Evolutionary conservation across 2,329 filamentous ascomycete genomes (phyloP), one percentile per base, ranked within the genome.

Genomic region (Ophiostoma novo-ulmi): DNA sequence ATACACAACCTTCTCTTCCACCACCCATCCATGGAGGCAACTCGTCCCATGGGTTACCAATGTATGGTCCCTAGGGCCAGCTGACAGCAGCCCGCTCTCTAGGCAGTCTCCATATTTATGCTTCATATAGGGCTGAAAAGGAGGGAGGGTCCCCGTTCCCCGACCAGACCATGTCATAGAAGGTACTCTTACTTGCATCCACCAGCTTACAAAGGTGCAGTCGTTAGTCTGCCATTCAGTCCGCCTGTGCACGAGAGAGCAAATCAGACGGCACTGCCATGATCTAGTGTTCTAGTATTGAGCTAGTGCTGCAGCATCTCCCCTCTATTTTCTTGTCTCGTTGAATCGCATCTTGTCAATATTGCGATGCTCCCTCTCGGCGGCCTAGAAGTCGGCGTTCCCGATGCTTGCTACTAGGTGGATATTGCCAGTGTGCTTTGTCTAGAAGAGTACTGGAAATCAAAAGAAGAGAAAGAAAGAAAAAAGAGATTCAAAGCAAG

Each of bases 41-140:
- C 10, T 26, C 52, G n/a, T 58, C 52, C 52, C 13, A 4, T 58
- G 22, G 52, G 52, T 3, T 10, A 10, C 10, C 26, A 22, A 58
- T 58, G 52, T 10, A 58, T 58, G 52, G 52, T 38, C n/a, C 44
- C 67, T 39, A 13, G 36, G 38, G 65, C 65, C 22, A 38, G 38
- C 38, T 31, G 38, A 38, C 63, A 65, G 63, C 61, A 65, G 7
- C 63, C 0, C 36, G 17, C 31, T n/a, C 63, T 13, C 6, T 13
- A n/a, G 8, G 36, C 35, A 20, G 36, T 38, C 63, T 65, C 63
- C 69, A 48, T 14, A 55, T 68, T 48, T 63, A 38, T 48, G 36
- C 13, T 74, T 74, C 8, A n/a, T 55, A 58, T 76, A 77, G 76
- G 76, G 76, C 75, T 76, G 75, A 75, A 74, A 73, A 70, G 74